Evolutionary conservation across 352 stramenopile species (phyloP).

Genomic region (Phytophthora fragariae): DNA sequence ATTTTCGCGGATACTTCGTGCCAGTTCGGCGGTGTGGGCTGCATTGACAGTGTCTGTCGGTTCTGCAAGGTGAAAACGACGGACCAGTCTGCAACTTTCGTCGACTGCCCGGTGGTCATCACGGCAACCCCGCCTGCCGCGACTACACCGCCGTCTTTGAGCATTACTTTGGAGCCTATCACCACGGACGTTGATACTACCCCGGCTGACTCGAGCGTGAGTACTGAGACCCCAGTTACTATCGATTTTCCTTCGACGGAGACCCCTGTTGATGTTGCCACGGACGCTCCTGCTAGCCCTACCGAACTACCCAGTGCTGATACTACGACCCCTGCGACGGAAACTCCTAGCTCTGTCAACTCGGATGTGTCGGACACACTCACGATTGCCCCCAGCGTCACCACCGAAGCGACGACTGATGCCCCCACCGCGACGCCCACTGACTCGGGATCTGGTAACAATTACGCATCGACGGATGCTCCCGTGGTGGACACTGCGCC

Average conservation of each 20-base stretch:
- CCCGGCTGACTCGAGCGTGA: not conserved
- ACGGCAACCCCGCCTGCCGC: not conserved
- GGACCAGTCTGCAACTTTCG: conserved; percentile 21
- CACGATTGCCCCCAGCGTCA: not conserved
- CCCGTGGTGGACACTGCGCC: not conserved
- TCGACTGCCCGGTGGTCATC: conserved; percentile 15
- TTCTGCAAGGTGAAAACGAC: conserved; percentile 43
- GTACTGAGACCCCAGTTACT: not conserved
- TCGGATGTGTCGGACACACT: not conserved
- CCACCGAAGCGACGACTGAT: not conserved
- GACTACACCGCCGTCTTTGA: not conserved
- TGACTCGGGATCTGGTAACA: not conserved
- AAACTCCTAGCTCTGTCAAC: not conserved
- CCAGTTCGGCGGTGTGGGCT: conserved; percentile 38
- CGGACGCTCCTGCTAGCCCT: not conserved
- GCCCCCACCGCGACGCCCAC: not conserved
- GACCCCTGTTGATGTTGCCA: not conserved
- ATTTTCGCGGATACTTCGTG: conserved; percentile 36
- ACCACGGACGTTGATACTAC: not conserved
- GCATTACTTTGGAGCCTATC: not conserved
- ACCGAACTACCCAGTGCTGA: not conserved
- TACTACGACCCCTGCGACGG: not conserved
- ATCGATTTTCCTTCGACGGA: not conserved
- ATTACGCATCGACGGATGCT: conserved; percentile 3
- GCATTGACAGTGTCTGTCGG: conserved; percentile 42